These are phyloP conservation scores for Gloeophyllum trabeum DNA, from an alignment of 768 basidiomycete species.

Conservation along the genomic window DNA sequence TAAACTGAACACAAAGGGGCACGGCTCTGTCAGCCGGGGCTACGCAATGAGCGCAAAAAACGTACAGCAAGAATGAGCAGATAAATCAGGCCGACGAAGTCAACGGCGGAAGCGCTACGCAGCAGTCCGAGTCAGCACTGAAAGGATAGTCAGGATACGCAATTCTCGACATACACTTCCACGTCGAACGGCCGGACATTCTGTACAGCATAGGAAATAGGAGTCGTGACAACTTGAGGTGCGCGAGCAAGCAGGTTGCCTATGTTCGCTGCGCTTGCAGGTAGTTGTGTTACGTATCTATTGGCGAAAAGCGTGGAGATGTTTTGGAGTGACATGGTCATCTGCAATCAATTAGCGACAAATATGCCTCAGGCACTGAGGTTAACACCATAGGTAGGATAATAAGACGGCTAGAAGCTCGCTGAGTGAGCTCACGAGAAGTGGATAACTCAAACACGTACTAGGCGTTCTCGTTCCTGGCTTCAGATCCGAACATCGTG, in stretches of 20 bases:
- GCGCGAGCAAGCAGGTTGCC: slow-evolving; percentile 33
- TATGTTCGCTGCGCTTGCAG: slow-evolving; percentile 13
- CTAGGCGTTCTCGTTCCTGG: slow-evolving; percentile 50
- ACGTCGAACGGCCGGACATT: slow-evolving; percentile 49
- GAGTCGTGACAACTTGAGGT: slow-evolving; percentile 36
- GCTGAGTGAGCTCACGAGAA: too few relatives aligned
- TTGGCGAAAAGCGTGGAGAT: slow-evolving; percentile 23
- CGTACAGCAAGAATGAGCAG: slow-evolving; percentile 16
- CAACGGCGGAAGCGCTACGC: slow-evolving; percentile 16
- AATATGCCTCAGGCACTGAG: slow-evolving; percentile 1
- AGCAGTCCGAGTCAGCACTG: neutral
- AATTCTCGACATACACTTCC: slow-evolving; percentile 35
- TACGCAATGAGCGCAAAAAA: neutral
- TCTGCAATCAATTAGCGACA: neutral
- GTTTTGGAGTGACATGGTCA: slow-evolving; percentile 6
- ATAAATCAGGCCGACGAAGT: slow-evolving; percentile 21
- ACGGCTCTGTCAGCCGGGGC: neutral
- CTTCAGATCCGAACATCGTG: slow-evolving; percentile 34
- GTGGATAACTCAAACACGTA: too few relatives aligned
- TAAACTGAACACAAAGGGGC: neutral
- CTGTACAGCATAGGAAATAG: slow-evolving; percentile 33
- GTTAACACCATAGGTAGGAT: neutral
- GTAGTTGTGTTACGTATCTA: slow-evolving; percentile 19
- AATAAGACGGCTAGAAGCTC: neutral
- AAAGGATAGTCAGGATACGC: neutral